Evolutionary conservation across 441 rosid species (phyloP).

Genomic region (Arabidopsis lyrata): DNA sequence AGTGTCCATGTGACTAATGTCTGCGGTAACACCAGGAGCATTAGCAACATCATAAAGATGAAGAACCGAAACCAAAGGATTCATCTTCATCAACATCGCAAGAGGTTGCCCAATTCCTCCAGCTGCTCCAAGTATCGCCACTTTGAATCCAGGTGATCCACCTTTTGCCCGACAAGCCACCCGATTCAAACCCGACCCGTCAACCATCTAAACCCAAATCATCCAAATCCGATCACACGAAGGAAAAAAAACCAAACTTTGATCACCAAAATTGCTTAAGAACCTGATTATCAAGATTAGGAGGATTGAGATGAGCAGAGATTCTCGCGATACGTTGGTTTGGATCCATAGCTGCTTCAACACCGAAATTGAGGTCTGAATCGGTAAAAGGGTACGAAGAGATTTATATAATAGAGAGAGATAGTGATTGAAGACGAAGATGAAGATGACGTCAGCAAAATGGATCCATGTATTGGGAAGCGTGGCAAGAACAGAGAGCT

Average conservation of each 20-base stretch:
- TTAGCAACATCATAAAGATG: conserved; percentile 90
- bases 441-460: conserved; percentile 23
- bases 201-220: conserved; percentile 44
- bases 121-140: conserved; percentile 88
- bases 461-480: conserved; percentile 39
- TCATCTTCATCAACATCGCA: conserved; percentile 87
- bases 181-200: conserved; percentile 50
- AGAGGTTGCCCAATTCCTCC: conserved; percentile 96
- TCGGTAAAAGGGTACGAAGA: not conserved
- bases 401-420: not conserved
- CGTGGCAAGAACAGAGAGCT: conserved; percentile 22
- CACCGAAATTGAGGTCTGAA: conserved; percentile 8
- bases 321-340: conserved; percentile 74
- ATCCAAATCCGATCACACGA: not conserved
- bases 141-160: conserved; percentile 81
- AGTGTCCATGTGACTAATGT: conserved; percentile 91
- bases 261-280: not conserved
- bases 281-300: conserved; percentile 32
- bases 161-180: conserved; percentile 77
- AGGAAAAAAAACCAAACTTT: not conserved
- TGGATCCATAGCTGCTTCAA: conserved; percentile 46
- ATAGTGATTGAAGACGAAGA: not conserved
- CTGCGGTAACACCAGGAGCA: conserved; percentile 89
- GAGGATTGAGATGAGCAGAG: conserved; percentile 73
- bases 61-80: conserved; percentile 85